A percentile compares a stretch with the other conserved stretches of the same genome.
Conservation (phyloP, 2,329 filamentous ascomycete species). For the Ascochyta koolunga region DNA sequence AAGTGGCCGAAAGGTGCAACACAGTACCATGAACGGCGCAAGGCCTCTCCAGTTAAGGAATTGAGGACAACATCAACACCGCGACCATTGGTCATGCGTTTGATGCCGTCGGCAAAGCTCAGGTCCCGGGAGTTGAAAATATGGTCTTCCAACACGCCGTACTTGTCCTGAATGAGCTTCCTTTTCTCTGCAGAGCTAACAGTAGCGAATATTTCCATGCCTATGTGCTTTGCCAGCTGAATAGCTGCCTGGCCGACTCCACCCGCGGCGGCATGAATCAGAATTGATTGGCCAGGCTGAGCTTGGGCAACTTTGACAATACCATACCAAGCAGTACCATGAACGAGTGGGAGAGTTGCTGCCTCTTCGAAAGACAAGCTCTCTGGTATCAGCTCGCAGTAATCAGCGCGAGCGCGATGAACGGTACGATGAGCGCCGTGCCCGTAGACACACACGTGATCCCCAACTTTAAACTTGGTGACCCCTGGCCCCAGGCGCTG, state of each 20-base stretch:
- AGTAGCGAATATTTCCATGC: conserved; percentile 11
- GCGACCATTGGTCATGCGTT: conserved; percentile 21
- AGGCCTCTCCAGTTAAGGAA: too few species aligned
- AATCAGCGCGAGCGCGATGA: neutral
- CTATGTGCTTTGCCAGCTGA: conserved; percentile 17
- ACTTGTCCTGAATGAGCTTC: conserved; percentile 15
- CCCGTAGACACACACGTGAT: neutral
- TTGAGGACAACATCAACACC: too few species aligned
- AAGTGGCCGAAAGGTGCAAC: too few species aligned
- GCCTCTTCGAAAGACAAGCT: conserved; percentile 19
- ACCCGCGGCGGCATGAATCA: conserved; percentile 34
- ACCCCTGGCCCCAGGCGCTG: neutral
- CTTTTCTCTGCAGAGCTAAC: conserved; percentile 5
- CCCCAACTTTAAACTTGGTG: neutral
- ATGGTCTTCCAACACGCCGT: conserved; percentile 35
- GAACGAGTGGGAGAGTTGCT: conserved; percentile 1
- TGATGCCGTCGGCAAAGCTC: conserved; percentile 34
- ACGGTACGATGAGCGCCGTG: neutral
- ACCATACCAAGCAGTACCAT: conserved; percentile 14
- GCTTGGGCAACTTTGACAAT: conserved; percentile 31
- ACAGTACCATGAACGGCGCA: too few species aligned
- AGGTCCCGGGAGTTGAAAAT: conserved; percentile 41
- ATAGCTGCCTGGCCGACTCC: conserved; percentile 30
- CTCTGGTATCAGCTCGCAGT: conserved; percentile 12
- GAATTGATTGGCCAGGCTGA: conserved; percentile 30